These are phyloP conservation scores for Verticillium tricorpus DNA, from an alignment of 2,329 filamentous ascomycete species.

Conservation along the genomic window DNA sequence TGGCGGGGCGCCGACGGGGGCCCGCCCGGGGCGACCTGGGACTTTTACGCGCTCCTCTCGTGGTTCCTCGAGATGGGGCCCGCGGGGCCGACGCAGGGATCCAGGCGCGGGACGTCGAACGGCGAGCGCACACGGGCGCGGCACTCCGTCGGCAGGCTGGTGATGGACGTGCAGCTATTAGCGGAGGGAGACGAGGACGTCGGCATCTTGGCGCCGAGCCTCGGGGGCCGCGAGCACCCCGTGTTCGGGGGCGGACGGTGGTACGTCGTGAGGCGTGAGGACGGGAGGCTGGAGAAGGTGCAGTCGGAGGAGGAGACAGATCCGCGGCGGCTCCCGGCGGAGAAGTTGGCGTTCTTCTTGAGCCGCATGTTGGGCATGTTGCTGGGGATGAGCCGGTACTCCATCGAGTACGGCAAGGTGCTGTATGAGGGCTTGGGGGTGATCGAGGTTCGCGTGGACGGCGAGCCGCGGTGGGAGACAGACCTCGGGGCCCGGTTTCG, in stretches of 20 bases:
- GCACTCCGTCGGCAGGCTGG: conserved; percentile 9
- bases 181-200: conserved; percentile 5
- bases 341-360: conserved; percentile 14
- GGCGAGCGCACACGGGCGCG: background rate
- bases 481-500: conserved; percentile 12
- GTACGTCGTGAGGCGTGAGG: background rate
- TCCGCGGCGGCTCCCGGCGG: conserved; percentile 8
- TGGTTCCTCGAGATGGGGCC: conserved; percentile 9
- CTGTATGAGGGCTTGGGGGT: conserved; percentile 11
- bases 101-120: too few species aligned
- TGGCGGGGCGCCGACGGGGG: conserved; percentile 10
- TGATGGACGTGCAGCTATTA: conserved; percentile 9
- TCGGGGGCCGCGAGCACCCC: background rate
- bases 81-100: background rate
- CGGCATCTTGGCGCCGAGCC: background rate
- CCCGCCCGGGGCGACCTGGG: conserved; percentile 11
- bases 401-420: conserved; percentile 8
- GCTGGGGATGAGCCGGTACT: conserved; percentile 4
- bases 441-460: conserved; percentile 13
- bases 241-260: background rate
- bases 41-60: conserved; percentile 12
- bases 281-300: background rate
- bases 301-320: background rate
- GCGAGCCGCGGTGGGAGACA: conserved; percentile 8
- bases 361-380: conserved; percentile 7